Percentiles rank a stretch among this genome's conserved stretches.
phyloP scores from a whole-genome alignment of 2,329 filamentous ascomycete genomes.

The Ceratocystis destructans region DNA sequence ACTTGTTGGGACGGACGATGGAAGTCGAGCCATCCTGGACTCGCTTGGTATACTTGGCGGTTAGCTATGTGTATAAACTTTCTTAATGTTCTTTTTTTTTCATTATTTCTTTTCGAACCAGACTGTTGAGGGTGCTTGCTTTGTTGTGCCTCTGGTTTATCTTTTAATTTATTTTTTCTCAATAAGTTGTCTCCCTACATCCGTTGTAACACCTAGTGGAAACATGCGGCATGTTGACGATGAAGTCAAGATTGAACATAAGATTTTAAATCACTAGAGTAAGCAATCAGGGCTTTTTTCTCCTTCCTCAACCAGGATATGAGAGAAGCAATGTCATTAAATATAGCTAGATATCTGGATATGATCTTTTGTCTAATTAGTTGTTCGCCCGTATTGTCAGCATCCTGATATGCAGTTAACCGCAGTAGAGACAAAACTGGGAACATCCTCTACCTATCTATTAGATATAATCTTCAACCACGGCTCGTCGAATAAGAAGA shows the following conservation, averaged over 20 bases:
- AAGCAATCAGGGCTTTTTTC: no score
- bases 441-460: not conserved
- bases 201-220: not conserved
- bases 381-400: not conserved
- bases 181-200: not conserved
- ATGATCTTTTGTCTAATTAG: no score
- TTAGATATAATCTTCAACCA: not conserved
- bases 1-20: not conserved
- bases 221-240: not conserved
- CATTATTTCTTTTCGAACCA: constrained; percentile 1
- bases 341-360: no score
- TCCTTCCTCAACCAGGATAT: no score
- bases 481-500: no score
- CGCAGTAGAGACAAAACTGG: no score
- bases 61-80: constrained; percentile 19
- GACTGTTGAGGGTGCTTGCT: not conserved
- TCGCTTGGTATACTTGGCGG: not conserved
- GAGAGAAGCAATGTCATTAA: no score
- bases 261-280: no score
- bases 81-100: constrained; percentile 6
- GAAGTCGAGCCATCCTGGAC: not conserved
- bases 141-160: not conserved
- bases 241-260: not conserved
- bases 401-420: not conserved
- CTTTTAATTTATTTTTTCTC: not conserved